Conservation (phyloP, 805 yeast species). For the Hanseniaspora lindneri region DNA sequence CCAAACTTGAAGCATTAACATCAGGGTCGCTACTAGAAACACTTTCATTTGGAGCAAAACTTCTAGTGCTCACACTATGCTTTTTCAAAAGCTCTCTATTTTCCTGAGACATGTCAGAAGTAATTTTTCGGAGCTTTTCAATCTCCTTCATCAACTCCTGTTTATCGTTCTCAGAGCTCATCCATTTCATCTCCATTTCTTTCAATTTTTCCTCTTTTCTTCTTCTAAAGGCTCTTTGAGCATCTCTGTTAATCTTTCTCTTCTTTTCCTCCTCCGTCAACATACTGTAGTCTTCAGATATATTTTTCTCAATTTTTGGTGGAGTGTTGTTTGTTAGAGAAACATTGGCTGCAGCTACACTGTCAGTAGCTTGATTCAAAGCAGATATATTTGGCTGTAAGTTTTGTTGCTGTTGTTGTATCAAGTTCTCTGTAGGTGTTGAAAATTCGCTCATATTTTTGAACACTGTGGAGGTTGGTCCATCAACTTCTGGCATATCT, state of each 20-base stretch:
- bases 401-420: not conserved
- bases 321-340: not conserved
- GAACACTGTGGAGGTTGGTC: not conserved
- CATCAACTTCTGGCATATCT: not conserved
- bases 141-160: conserved; percentile 42
- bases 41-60: not conserved
- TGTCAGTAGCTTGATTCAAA: not conserved
- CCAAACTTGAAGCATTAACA: too few relatives aligned
- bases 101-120: conserved; percentile 47
- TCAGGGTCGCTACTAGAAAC: too few relatives aligned
- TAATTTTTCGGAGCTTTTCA: conserved; percentile 42
- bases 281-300: not conserved
- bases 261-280: conserved; percentile 37
- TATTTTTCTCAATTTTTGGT: not conserved
- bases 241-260: conserved; percentile 74
- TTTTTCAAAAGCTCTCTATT: conserved; percentile 41
- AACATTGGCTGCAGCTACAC: not conserved
- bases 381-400: not conserved
- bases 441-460: not conserved
- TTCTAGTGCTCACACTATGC: not conserved
- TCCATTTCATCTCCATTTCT: conserved; percentile 51
- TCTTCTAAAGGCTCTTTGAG: conserved; percentile 77
- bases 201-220: conserved; percentile 62
- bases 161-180: conserved; percentile 45
- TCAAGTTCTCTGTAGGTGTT: not conserved